Base-by-base conservation (phyloP, 495 filamentous ascomycete genomes). In the Xylaria scruposa region DNA sequence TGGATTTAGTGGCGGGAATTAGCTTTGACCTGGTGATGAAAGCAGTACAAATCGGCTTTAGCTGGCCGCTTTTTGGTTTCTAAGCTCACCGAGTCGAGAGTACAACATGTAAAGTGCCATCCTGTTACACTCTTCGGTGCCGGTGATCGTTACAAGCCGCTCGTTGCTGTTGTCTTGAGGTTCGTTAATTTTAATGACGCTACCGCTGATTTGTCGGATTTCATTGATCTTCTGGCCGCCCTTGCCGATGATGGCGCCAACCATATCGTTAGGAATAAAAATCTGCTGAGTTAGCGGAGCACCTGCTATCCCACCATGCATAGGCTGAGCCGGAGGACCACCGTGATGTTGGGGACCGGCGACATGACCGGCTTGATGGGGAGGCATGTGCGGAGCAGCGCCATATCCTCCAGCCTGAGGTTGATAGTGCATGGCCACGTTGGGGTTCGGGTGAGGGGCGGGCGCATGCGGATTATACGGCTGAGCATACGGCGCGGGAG, bases 81-180 rank as follows among this genome's bases (percentile, higher is more conserved):
- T 70, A 56, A 76, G 88, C 94, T 88, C 84, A 97, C 96, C 96
- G 78, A 99, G 93, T 85, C 96, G 88, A 38, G 92, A 94, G 79
- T 99, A 99, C 42, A 99, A 90, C 95, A 99, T 97, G 81, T 98
- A 99, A 62, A 99, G 85, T 29, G 96, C 96, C 95, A 99, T 98
- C 82, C 97, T 92, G 83, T 99, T 99, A 85, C 94, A 97, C 79
- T 98, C 96, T 73, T 95, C 93, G 9, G 96, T 98, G 64, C 96
- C 96, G 5, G 97, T 98, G 75, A 99, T 97, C 9, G 96, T 99
- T 36, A 99, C 96, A 65, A 99, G 85, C 68, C 96, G 89, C 84
- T 99, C 96, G 78, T 98, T 99, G 86, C 94, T 98, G 83, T 97
- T 98, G 80, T 98, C 97, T 77, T 97, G 95, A 0, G 96, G 96